phyloP scores from a whole-genome alignment of 2,329 filamentous ascomycete genomes.

The Endocalyx cinctus region DNA sequence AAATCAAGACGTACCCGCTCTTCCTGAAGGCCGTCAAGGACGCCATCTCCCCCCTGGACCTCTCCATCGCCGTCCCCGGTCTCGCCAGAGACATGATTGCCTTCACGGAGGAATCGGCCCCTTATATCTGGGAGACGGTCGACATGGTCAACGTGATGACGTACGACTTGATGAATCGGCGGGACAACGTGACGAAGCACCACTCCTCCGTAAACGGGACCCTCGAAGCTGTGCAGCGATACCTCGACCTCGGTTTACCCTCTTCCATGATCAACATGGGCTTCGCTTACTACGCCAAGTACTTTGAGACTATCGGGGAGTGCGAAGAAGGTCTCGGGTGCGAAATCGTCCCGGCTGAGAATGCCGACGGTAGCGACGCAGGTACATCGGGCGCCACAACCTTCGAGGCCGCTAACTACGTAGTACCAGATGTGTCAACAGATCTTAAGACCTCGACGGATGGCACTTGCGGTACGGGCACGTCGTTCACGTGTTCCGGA shows the following conservation, averaged over 20 bases:
- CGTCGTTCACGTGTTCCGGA: constrained; percentile 23
- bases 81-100: constrained; percentile 61
- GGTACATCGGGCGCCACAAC: constrained; percentile 57
- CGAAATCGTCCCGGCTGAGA: constrained; percentile 50
- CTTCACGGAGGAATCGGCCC: constrained; percentile 51
- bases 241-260: constrained; percentile 48
- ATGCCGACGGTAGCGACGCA: constrained; percentile 50
- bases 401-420: constrained; percentile 35
- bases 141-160: constrained; percentile 68
- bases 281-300: constrained; percentile 62
- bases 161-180: constrained; percentile 68
- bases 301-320: constrained; percentile 47
- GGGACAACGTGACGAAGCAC: constrained; percentile 57
- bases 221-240: constrained; percentile 48
- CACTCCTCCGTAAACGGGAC: constrained; percentile 56
- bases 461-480: constrained; percentile 27
- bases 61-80: constrained; percentile 65
- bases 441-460: constrained; percentile 23
- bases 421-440: constrained; percentile 11
- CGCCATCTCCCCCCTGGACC: constrained; percentile 52
- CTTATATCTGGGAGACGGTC: constrained; percentile 51
- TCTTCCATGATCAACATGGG: constrained; percentile 53
- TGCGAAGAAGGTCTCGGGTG: constrained; percentile 44
- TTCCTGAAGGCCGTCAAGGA: constrained; percentile 53
- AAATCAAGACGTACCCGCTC: constrained; percentile 61